These are phyloP conservation scores for Russula griseocarnosa DNA, from an alignment of 768 basidiomycete genomes.

Conservation along the genomic window DNA sequence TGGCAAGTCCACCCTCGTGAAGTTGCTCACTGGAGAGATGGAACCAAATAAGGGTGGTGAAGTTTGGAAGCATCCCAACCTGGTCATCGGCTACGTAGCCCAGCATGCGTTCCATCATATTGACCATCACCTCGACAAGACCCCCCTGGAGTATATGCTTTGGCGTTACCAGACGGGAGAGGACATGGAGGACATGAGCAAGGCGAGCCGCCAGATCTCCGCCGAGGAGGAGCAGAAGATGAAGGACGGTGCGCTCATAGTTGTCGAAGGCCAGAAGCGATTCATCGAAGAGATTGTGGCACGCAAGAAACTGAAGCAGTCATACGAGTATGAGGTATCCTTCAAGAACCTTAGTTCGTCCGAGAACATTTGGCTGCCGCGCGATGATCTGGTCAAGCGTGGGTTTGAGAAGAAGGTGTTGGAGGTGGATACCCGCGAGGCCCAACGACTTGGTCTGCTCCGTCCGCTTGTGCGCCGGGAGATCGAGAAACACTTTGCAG, in stretches of 20 bases:
- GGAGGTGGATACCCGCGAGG: conserved; percentile 96
- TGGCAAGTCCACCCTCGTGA: conserved; percentile 96
- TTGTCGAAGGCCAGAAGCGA: conserved; percentile 94
- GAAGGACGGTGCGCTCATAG: conserved; percentile 85
- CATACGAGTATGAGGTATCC: conserved; percentile 96
- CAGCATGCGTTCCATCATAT: conserved; percentile 99
- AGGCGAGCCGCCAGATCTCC: conserved; percentile 82
- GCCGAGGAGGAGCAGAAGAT: conserved; percentile 91
- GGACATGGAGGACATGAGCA: conserved; percentile 94
- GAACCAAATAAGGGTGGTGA: conserved; percentile 96
- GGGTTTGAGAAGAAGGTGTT: conserved; percentile 99
- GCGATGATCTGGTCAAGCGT: conserved; percentile 96
- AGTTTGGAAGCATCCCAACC: conserved; percentile 98
- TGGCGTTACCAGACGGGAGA: conserved; percentile 99
- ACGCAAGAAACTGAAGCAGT: conserved; percentile 99
- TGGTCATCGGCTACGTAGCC: conserved; percentile 98
- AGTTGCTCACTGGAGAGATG: conserved; percentile 93
- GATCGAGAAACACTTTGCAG: conserved; percentile 98
- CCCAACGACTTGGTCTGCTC: conserved; percentile 91
- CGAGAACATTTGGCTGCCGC: conserved; percentile 96
- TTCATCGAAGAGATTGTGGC: conserved; percentile 85
- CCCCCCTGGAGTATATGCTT: conserved; percentile 97
- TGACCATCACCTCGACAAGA: conserved; percentile 97
- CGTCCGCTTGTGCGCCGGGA: conserved; percentile 97
- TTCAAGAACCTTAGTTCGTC: conserved; percentile 94